Evolutionary conservation across 1,284 basidiomycete genomes (phyloP), one percentile per base, ranked within the genome.

Genomic region (Fomitopsis betulina): DNA sequence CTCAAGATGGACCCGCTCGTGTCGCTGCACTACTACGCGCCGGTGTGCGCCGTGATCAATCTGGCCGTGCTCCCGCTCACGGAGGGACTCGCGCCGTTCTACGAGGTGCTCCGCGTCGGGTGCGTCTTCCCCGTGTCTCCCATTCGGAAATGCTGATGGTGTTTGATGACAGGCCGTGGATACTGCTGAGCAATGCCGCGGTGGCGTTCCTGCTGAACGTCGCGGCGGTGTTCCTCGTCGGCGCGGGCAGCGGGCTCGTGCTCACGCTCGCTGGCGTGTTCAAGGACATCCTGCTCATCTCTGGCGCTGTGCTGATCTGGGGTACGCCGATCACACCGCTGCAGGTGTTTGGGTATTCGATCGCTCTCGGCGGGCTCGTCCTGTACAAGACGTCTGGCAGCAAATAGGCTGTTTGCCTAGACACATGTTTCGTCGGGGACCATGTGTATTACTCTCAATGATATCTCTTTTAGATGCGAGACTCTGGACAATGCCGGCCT

Each of bases 1-100:
- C 79, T 97, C 73, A 96, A 98, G 79, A 94, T 98, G 95, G 94
- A 97, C 74, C 96, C 96, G 3, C 83, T 98, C 32, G 94, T 96
- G 27, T 97, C 94, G 35, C 79, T 98, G 57, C 93, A 98, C 78
- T 98, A 97, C 80, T 96, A 94, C 72, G 93, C 93, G 9, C 93
- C 93, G n/a, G 92, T 98, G 57, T 98, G 96, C 72, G 95, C 96
- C 1, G 73, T 81, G 60, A 90, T 98, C 79, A 98, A 98, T 76
- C 81, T 93, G 38, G 70, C 82, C 57, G 78, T 96, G 58, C 74
- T 98, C 30, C 92, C 94, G 27, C 91, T 97, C 76, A 91, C 90
- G 1, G 95, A 98, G 75, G 95, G 96, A 8, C 75, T 96, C 23
- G 89, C 82, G 57, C 96, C 96, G 0, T 94, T 98, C 78, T 87